These are phyloP conservation scores for Saccharomyces kudriavzevii DNA, from an alignment of 805 yeast genomes.

Conservation along the genomic window DNA sequence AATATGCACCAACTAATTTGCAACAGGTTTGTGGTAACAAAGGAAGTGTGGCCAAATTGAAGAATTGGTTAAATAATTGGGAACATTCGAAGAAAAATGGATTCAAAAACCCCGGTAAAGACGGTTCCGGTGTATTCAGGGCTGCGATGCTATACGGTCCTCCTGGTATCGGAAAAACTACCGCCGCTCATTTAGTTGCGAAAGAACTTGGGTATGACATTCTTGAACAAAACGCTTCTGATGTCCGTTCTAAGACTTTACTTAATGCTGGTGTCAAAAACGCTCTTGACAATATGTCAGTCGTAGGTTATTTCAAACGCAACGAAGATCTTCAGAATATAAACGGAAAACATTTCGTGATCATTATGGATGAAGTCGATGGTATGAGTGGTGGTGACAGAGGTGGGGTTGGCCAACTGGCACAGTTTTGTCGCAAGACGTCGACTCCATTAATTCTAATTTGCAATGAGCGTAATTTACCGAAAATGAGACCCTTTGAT, in stretches of 20 bases:
- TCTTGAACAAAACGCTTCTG: constrained; percentile 76
- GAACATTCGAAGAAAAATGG: constrained; percentile 45
- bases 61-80: constrained; percentile 76
- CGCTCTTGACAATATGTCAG: constrained; percentile 72
- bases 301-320: constrained; percentile 61
- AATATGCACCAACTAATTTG: constrained; percentile 75
- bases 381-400: constrained; percentile 99
- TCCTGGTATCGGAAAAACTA: constrained; percentile 80
- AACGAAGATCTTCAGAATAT: constrained; percentile 19
- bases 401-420: constrained; percentile 95
- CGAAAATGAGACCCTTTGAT: constrained; percentile 95
- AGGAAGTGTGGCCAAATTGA: constrained; percentile 56
- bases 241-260: constrained; percentile 77
- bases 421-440: constrained; percentile 77
- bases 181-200: constrained; percentile 72
- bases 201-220: constrained; percentile 62
- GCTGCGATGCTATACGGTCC: constrained; percentile 86
- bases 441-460: constrained; percentile 85
- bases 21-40: constrained; percentile 88
- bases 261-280: constrained; percentile 61
- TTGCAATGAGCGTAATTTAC: constrained; percentile 86
- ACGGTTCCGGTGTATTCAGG: constrained; percentile 61
- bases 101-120: constrained; percentile 50
- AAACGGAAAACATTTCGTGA: constrained; percentile 56
- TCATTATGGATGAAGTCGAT: constrained; percentile 98